Base-by-base conservation (phyloP, 2,329 filamentous ascomycete species). In the Trichoderma cornu-damae region DNA sequence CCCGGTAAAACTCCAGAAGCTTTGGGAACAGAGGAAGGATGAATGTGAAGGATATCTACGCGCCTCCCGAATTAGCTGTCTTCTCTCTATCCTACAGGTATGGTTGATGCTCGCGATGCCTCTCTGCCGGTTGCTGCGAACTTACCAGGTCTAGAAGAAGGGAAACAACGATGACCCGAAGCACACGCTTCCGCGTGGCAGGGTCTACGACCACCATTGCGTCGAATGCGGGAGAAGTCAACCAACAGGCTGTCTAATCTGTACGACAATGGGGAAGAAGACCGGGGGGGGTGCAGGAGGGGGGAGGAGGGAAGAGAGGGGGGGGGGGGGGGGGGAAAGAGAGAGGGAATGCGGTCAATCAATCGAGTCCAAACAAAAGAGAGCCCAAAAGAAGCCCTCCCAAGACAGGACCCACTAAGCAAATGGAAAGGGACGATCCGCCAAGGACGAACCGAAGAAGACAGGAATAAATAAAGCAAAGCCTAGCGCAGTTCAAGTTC, bases 1-100 rank as follows among this genome's bases (percentile, higher is more conserved):
- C 86, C 74, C 90, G 89, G 77, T 97, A 99, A 81, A 96, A 97
- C 67, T 95, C 88, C 73, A 97, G 87, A 43, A 99, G 87, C 59
- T 91, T 92, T 6, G 92, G 94, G 70, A 97, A 99, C 34, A 99
- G 84, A 0, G 94, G 94, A 7, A 99, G 86, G 69, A 97, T 97
- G 70, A 99, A 96, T 28, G 94, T 99, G 72, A 99, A 99, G 57
- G 93, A 96, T 67, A 97, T 90, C 93, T 96, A 48, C 24, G 11
- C 8, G 12, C 6, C 26, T 26, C 32, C 24, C n/a, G 44, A n/a
- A 59, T 65, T 28, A 62, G 61, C 14, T 24, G 14, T 16, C 28
- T 34, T 35, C 6, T 26, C 16, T 38, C 28, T 34, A 38, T 8
- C 22, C 16, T 38, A 28, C 54, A 35, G 18, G n/a, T 9, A 53